Evolutionary conservation across 2,329 filamentous ascomycete species (phyloP).

Genomic region (Venturia aucupariae): DNA sequence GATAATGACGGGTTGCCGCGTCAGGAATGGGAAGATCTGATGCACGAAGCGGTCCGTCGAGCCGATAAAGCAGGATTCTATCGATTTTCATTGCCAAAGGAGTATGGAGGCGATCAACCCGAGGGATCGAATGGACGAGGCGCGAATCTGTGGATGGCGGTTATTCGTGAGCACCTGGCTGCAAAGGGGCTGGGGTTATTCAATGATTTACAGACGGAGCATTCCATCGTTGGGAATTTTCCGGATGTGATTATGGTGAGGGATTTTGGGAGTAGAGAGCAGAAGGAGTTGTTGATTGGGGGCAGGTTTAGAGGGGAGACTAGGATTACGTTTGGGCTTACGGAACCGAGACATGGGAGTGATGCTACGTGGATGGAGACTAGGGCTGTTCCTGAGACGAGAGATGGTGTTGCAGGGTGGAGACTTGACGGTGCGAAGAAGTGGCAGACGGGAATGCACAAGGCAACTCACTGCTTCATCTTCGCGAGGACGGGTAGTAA

Average conservation of each 20-base stretch:
- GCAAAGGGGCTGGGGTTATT: conserved; percentile 51
- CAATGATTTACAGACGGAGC: conserved; percentile 57
- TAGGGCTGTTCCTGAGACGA: conserved; percentile 35
- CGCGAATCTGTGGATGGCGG: conserved; percentile 54
- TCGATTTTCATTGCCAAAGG: conserved; percentile 46
- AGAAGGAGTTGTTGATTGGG: conserved; percentile 45
- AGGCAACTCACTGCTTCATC: conserved; percentile 52
- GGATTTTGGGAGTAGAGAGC: conserved; percentile 48
- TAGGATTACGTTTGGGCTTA: conserved; percentile 52
- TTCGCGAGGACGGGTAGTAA: conserved; percentile 51
- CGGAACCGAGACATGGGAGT: conserved; percentile 52
- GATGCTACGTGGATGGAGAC: conserved; percentile 57
- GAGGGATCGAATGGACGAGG: conserved; percentile 26
- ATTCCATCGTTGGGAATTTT: conserved; percentile 54
- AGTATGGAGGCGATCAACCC: conserved; percentile 43
- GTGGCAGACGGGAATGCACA: conserved; percentile 57
- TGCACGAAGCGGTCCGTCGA: conserved; percentile 39
- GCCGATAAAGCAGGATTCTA: conserved; percentile 54
- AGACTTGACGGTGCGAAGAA: conserved; percentile 51
- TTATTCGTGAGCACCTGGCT: conserved; percentile 50
- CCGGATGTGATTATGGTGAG: conserved; percentile 54
- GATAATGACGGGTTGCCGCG: conserved; percentile 47
- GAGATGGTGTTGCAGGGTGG: conserved; percentile 39
- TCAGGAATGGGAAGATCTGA: conserved; percentile 49
- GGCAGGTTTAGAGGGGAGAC: conserved; percentile 45